A percentile compares a stretch with the other conserved stretches of the same genome.
phyloP scores from a whole-genome alignment of 305 asterid genomes.

The Solanum aculeatissimum region DNA sequence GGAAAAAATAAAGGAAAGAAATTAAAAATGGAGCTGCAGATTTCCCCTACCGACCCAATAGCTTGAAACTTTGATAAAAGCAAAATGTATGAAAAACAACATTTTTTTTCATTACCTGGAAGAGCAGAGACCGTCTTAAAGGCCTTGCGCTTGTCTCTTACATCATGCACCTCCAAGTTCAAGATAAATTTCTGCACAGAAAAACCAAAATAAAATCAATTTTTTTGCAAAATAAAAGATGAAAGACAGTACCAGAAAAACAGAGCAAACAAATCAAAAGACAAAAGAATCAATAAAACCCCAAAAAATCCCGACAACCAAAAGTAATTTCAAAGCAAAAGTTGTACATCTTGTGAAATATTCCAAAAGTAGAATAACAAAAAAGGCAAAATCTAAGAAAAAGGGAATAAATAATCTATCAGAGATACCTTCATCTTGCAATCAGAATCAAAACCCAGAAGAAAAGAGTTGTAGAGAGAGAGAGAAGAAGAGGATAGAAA shows the following conservation, averaged over 20 bases:
- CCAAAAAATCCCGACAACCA: neutral
- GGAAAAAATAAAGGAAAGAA: neutral
- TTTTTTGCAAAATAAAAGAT: neutral
- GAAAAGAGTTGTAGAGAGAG: neutral
- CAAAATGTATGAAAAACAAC: neutral
- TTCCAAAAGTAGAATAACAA: neutral
- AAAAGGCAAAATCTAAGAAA: neutral
- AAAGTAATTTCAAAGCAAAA: neutral
- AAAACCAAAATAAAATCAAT: neutral
- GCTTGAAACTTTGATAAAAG: neutral
- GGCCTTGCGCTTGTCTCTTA: conserved; percentile 66
- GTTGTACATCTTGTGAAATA: neutral
- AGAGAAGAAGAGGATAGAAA: neutral
- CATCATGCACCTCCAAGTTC: conserved; percentile 58
- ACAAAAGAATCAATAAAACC: neutral
- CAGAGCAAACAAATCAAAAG: neutral
- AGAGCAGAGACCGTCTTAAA: conserved; percentile 71
- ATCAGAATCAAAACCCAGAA: neutral
- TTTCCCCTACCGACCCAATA: neutral
- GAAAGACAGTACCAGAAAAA: neutral
- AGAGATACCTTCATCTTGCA: neutral
- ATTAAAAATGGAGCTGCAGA: neutral
- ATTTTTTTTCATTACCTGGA: conserved; percentile 27
- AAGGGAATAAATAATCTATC: neutral
- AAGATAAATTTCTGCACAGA: conserved; percentile 58